Evolutionary conservation across 2,329 filamentous ascomycete genomes (phyloP).

Genomic region (Magnaporthiopsis rhizophila): DNA sequence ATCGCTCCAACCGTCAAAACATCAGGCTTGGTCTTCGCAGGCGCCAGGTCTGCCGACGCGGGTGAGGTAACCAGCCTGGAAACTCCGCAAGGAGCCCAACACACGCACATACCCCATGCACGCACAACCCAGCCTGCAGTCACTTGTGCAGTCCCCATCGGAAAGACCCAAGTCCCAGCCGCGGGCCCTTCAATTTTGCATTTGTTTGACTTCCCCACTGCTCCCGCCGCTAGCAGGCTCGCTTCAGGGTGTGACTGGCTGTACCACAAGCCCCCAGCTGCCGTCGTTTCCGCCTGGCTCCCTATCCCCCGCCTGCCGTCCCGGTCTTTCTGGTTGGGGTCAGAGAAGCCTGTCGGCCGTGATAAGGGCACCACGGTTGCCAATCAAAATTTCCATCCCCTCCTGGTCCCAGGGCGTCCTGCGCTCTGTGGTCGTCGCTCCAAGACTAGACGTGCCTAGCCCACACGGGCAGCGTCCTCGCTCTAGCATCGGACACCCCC

Average conservation of each 20-base stretch:
- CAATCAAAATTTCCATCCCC: not conserved
- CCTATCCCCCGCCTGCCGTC: not conserved
- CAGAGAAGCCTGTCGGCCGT: not conserved
- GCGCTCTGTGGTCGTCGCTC: not conserved
- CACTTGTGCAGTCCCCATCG: not conserved
- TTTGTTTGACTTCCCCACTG: not conserved
- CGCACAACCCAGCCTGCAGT: not conserved
- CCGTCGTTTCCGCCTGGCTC: not conserved
- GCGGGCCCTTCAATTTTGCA: not conserved
- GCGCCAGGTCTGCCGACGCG: not conserved
- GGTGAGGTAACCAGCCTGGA: not conserved
- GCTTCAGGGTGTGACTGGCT: not conserved
- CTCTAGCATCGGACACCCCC: not conserved
- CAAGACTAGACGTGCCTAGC: not conserved
- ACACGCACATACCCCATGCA: not conserved
- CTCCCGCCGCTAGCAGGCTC: not conserved
- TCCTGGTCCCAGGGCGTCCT: not conserved
- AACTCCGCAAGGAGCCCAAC: not conserved
- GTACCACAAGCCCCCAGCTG: not conserved
- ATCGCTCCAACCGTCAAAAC: not conserved
- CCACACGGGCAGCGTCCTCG: not conserved
- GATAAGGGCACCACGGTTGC: not conserved
- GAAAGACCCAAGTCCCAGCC: not conserved
- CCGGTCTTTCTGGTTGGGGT: not conserved
- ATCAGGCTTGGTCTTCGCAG: not conserved